Evolutionary conservation across 2,329 filamentous ascomycete species (phyloP).

Genomic region (Dothistroma septosporum): DNA sequence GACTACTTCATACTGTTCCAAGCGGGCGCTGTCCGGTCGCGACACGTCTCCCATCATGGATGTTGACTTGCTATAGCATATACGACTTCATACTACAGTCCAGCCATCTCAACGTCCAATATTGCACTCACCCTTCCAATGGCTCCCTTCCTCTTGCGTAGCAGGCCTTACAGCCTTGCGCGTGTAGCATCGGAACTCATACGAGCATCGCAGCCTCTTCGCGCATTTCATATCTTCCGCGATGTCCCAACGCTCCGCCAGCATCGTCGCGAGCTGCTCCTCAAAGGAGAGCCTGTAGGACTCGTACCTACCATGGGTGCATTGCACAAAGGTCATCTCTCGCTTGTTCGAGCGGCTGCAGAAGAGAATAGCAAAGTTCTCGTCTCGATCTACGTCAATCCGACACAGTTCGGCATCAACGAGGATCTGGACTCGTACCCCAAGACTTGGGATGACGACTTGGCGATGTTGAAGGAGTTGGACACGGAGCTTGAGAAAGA

Average conservation of each 20-base stretch:
- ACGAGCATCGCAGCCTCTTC: neutral
- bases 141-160: neutral
- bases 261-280: slow-evolving; percentile 63
- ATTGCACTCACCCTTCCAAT: neutral
- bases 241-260: slow-evolving; percentile 66
- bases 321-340: slow-evolving; percentile 85
- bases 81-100: neutral
- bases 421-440: slow-evolving; percentile 90
- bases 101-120: too few relatives aligned
- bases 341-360: slow-evolving; percentile 78
- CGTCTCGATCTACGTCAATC: slow-evolving; percentile 92
- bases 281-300: slow-evolving; percentile 68
- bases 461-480: slow-evolving; percentile 61
- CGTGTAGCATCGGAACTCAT: neutral
- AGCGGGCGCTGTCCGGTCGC: neutral
- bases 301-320: slow-evolving; percentile 98
- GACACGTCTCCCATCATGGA: neutral
- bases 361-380: slow-evolving; percentile 80
- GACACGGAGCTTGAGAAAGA: slow-evolving; percentile 64
- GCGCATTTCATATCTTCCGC: slow-evolving; percentile 67
- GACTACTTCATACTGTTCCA: slow-evolving; percentile 10
- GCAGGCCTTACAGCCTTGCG: neutral
- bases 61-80: neutral
- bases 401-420: slow-evolving; percentile 84
- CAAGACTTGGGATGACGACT: slow-evolving; percentile 78